These are phyloP conservation scores for Pseudopyrenochaeta lycopersici DNA, from an alignment of 2,329 filamentous ascomycete species.

Conservation along the genomic window DNA sequence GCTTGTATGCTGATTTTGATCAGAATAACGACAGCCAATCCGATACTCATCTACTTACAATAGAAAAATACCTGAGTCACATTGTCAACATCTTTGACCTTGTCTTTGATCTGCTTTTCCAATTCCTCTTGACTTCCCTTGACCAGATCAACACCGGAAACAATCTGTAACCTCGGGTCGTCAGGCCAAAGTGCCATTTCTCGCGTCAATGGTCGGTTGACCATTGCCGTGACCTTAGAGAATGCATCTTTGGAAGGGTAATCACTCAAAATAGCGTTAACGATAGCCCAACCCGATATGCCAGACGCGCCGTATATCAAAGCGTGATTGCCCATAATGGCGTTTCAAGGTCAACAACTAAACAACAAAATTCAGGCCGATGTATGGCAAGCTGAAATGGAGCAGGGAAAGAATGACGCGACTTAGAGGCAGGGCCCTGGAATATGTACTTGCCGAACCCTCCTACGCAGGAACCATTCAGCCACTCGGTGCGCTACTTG, in stretches of 20 bases:
- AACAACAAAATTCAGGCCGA: neutral
- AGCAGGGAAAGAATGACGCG: neutral
- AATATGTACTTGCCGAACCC: neutral
- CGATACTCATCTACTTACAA: slow-evolving; percentile 19
- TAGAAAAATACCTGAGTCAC: slow-evolving; percentile 55
- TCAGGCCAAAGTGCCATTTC: slow-evolving; percentile 50
- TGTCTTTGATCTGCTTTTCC: slow-evolving; percentile 45
- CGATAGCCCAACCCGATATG: slow-evolving; percentile 61
- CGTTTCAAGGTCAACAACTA: neutral
- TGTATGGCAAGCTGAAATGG: neutral
- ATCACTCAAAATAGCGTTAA: slow-evolving; percentile 57
- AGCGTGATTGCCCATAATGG: slow-evolving; percentile 40
- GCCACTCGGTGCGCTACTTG: neutral
- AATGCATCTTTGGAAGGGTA: slow-evolving; percentile 58
- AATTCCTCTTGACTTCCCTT: slow-evolving; percentile 44
- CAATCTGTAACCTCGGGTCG: slow-evolving; percentile 46
- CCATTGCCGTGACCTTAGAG: slow-evolving; percentile 57
- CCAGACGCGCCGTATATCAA: slow-evolving; percentile 56
- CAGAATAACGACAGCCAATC: neutral
- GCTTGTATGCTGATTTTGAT: slow-evolving; percentile 38
- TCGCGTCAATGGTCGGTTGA: slow-evolving; percentile 54
- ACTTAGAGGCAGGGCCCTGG: neutral
- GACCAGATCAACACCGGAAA: slow-evolving; percentile 53
- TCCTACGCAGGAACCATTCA: neutral
- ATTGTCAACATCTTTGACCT: slow-evolving; percentile 45